Base-by-base conservation (phyloP, 2,329 filamentous ascomycete species). In the Colletotrichum sidae region DNA sequence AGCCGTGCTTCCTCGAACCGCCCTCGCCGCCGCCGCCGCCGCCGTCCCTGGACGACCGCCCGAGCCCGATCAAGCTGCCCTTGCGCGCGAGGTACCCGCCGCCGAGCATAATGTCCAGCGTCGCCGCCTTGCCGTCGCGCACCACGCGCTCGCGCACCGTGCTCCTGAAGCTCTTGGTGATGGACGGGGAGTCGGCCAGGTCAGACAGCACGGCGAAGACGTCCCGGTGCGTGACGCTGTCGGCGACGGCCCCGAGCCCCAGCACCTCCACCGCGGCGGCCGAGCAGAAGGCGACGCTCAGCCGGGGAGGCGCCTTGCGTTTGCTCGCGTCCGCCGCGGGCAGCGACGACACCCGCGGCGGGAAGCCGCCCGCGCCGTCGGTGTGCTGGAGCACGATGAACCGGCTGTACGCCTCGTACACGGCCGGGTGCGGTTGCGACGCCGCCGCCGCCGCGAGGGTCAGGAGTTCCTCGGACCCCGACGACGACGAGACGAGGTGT, bases 191-290 rank as follows among this genome's bases (percentile, higher is more conserved):
- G n/a, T 76, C 75, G 2, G 80, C 77, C 49, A 82, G 78, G n/a
- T 83, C 79, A 5, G 78, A 74, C 5, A 89, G 78, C n/a, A 88
- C 80, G 45, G 81, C 78, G 71, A 88, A 88, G 11, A 88, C 78
- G 65, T 88, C 85, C 67, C 78, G 80, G 51, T 82, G 79, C 52
- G 79, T 71, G 54, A 79, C 74, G 10, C 71, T 70, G 6, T 71
- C 73, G 13, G 74, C 67, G 1, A 76, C 76, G 9, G 73, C 41
- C 1, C 73, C 74, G 1, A 79, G 75, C 11, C 77, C 80, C 1
- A 88, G 77, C 10, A 84, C 74, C 10, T 84, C 80, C 0, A 83
- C 75, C 52, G 84, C 79, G 10, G 80, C 78, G 7, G 77, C 75
- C 1, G 83, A 85, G 69, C 80, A 81, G 71, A 80, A 84, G 8